phyloP scores from a whole-genome alignment of 148 eudicot species.

The Rhododendron henanense region DNA sequence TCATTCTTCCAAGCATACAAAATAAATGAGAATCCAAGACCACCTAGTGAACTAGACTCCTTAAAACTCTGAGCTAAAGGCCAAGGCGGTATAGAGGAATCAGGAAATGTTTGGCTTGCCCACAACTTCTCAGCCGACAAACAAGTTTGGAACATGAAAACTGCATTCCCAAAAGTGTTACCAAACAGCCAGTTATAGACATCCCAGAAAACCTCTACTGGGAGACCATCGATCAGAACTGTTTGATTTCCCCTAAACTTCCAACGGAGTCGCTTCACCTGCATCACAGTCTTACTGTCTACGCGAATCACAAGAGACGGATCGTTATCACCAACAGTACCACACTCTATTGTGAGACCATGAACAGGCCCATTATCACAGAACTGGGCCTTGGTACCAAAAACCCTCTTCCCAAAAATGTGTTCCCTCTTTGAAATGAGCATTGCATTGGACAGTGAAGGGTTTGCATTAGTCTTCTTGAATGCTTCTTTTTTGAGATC shows the following conservation, averaged over 20 bases:
- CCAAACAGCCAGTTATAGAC: conserved; percentile 47
- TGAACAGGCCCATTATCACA: conserved; percentile 38
- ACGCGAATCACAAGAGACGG: conserved; percentile 35
- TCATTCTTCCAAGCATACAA: conserved; percentile 59
- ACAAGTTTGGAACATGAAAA: conserved; percentile 47
- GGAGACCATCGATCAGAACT: conserved; percentile 40
- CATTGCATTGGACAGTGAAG: conserved; percentile 20
- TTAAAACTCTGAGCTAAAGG: conserved; percentile 23
- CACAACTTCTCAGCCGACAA: conserved; percentile 44
- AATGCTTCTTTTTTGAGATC: conserved; percentile 48
- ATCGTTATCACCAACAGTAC: conserved; percentile 19
- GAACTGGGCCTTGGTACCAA: conserved; percentile 36
- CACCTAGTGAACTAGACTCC: conserved; percentile 27
- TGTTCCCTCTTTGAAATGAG: conserved; percentile 43
- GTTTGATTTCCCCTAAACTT: conserved; percentile 47
- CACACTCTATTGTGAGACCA: conserved; percentile 40
- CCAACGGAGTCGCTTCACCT: conserved; percentile 45
- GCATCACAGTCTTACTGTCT: conserved; percentile 34
- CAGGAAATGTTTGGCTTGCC: conserved; percentile 17
- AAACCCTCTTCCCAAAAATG: conserved; percentile 44
- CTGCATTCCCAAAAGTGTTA: conserved; percentile 28
- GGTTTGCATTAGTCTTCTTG: conserved; percentile 32
- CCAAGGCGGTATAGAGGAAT: conserved; percentile 16
- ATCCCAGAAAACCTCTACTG: conserved; percentile 52
- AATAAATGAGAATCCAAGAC: conserved; percentile 40